These are phyloP conservation scores for Lindgomyces ingoldianus DNA, from an alignment of 495 filamentous ascomycete species.

Conservation along the genomic window DNA sequence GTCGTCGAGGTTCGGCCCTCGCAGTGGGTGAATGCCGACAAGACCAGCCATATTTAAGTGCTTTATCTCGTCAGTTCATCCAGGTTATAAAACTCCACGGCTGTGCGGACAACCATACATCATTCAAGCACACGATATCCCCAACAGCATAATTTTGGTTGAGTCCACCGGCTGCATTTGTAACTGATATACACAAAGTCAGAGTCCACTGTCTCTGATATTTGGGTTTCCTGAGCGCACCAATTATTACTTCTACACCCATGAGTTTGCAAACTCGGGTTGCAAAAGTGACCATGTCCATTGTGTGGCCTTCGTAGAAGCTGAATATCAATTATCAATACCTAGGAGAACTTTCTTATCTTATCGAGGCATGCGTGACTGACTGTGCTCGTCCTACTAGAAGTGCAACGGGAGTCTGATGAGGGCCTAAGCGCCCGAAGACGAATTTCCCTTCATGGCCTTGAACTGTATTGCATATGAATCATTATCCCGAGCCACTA, in stretches of 20 bases:
- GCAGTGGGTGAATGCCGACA: constrained; percentile 67
- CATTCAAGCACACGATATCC: constrained; percentile 71
- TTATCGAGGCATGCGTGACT: constrained; percentile 42
- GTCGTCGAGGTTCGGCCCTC: constrained; percentile 67
- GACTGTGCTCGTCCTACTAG: constrained; percentile 76
- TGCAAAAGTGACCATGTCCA: constrained; percentile 68
- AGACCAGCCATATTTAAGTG: constrained; percentile 76
- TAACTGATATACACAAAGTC: constrained; percentile 51
- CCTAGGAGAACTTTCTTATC: not conserved
- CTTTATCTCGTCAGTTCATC: constrained; percentile 14
- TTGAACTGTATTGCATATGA: constrained; percentile 48
- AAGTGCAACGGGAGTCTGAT: constrained; percentile 62
- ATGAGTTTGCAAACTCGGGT: constrained; percentile 69
- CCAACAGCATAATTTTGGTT: constrained; percentile 69
- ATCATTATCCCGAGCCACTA: not conserved
- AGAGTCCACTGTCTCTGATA: constrained; percentile 9
- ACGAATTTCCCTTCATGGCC: constrained; percentile 77
- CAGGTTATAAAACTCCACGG: not conserved
- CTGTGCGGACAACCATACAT: constrained; percentile 59
- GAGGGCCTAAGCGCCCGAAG: constrained; percentile 61
- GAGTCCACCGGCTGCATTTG: constrained; percentile 75
- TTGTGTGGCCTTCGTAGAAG: constrained; percentile 75
- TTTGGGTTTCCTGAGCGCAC: constrained; percentile 42
- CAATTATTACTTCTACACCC: constrained; percentile 64
- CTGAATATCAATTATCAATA: constrained; percentile 45